Evolutionary conservation across 2,329 filamentous ascomycete species (phyloP), one percentile per base, ranked within the genome.

Genomic region (Talaromyces marneffei): DNA sequence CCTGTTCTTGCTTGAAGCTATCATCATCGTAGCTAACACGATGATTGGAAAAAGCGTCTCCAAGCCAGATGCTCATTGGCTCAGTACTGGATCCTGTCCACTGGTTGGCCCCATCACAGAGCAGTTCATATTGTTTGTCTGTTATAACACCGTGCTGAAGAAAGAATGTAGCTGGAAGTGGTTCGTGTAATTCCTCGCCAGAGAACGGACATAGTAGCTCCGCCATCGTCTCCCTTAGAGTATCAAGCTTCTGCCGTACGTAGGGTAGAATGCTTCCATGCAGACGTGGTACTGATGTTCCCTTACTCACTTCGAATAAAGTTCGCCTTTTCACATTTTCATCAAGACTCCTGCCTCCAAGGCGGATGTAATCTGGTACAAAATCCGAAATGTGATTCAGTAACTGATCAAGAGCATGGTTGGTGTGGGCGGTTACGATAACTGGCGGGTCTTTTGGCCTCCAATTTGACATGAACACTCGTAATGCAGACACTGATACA

Each of bases 351-450:
- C 89, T 83, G 2, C 87, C 86, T 44, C 91, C 91, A 9, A 90
- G 75, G 8, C 87, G 83, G 54, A 88, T 76, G 61, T 92, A 86
- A 1, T 84, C 81, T 0, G 76, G 72, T 66, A 88, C 86, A 66
- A 88, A 88, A 5, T 77, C 70, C 1, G 85, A 78, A 16, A 91
- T 80, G 59, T 87, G 84, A 0, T 78, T 76, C 0, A 96, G 78
- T 0, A 97, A 79, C 70, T 96, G 92, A 67, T 97, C 92, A 0
- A 96, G 77, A 0, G 92, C 92, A 73, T 96, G 91, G 62, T 97
- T 97, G 0, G 92, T 97, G 68, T 96, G 91, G 7, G 91, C 91
- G 0, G 91, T 84, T 3, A 96, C 80, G 20, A 96, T 81, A 31
- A 97, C 86, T 0, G 90, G 90, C 8, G 86, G 82, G 61, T 87